Percentiles rank a stretch among this genome's conserved stretches.
Evolutionary conservation across 2,329 filamentous ascomycete species (phyloP).

Genomic region (Diaporthe ampelina): DNA sequence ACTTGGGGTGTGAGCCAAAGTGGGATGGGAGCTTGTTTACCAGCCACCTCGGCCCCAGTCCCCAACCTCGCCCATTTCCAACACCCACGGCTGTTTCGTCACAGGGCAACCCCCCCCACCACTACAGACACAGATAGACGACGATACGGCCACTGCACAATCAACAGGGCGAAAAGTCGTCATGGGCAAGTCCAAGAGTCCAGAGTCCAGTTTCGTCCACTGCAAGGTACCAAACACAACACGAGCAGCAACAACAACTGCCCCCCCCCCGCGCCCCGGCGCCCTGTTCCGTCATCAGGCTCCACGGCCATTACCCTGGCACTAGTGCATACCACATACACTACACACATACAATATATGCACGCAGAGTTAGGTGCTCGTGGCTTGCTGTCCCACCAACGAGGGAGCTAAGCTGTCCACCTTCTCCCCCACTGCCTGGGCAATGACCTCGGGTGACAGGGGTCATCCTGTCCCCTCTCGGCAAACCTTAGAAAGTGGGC

Average conservation of each 20-base stretch:
- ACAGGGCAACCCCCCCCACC: conserved; percentile 4
- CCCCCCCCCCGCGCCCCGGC: too few species aligned
- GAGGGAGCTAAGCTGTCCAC: neutral
- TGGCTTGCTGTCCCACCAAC: conserved; percentile 8
- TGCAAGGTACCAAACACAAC: neutral
- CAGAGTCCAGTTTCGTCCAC: too few species aligned
- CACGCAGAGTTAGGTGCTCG: too few species aligned
- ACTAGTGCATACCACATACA: too few species aligned
- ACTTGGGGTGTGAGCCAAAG: conserved; percentile 22
- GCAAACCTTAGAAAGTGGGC: neutral
- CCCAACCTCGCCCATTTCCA: conserved; percentile 36
- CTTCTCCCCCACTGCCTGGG: conserved; percentile 17
- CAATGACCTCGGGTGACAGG: conserved; percentile 30
- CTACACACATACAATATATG: too few species aligned
- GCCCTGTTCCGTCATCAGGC: too few species aligned
- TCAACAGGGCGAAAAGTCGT: neutral
- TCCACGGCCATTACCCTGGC: too few species aligned
- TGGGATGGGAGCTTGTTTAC: conserved; percentile 32
- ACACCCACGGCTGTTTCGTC: conserved; percentile 33
- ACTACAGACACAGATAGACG: neutral
- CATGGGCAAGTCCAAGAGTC: too few species aligned
- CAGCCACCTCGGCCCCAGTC: conserved; percentile 34
- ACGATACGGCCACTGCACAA: neutral
- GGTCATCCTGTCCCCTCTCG: neutral
- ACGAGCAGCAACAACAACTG: too few species aligned